phyloP scores from a whole-genome alignment of 441 rosid species.

The Euphorbia celastroides region DNA sequence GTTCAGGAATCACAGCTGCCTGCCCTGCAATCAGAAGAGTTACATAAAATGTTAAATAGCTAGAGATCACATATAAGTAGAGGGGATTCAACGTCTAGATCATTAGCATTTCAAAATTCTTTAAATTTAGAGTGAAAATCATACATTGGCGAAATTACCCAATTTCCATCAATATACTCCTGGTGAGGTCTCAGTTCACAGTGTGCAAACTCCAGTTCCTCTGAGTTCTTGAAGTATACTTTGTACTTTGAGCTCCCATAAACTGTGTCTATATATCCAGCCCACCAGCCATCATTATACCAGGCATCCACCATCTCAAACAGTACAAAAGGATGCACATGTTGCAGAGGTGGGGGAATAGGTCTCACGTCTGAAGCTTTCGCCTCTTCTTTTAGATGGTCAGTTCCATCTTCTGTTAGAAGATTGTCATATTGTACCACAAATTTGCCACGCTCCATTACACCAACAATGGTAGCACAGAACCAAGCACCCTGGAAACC shows the following conservation, averaged over 20 bases:
- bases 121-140: not conserved
- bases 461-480: conserved; percentile 40
- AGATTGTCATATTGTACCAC: conserved; percentile 46
- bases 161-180: conserved; percentile 59
- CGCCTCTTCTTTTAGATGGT: conserved; percentile 51
- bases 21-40: conserved; percentile 4
- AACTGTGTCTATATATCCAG: conserved; percentile 45
- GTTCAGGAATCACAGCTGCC: conserved; percentile 3
- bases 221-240: conserved; percentile 43
- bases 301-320: conserved; percentile 63
- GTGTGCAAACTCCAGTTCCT: conserved; percentile 44
- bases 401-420: conserved; percentile 58
- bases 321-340: conserved; percentile 27
- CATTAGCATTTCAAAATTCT: too few species aligned
- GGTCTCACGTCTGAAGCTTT: conserved; percentile 54
- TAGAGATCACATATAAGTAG: too few species aligned
- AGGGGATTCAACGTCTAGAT: too few species aligned
- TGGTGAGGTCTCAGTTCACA: conserved; percentile 56
- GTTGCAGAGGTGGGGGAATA: conserved; percentile 30
- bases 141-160: conserved; percentile 35
- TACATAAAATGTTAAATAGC: too few species aligned
- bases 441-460: conserved; percentile 33
- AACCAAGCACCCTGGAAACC: conserved; percentile 87
- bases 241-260: conserved; percentile 33
- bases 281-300: conserved; percentile 88